Conservation (phyloP, 83 land plant species). For the Picea mariana region DNA sequence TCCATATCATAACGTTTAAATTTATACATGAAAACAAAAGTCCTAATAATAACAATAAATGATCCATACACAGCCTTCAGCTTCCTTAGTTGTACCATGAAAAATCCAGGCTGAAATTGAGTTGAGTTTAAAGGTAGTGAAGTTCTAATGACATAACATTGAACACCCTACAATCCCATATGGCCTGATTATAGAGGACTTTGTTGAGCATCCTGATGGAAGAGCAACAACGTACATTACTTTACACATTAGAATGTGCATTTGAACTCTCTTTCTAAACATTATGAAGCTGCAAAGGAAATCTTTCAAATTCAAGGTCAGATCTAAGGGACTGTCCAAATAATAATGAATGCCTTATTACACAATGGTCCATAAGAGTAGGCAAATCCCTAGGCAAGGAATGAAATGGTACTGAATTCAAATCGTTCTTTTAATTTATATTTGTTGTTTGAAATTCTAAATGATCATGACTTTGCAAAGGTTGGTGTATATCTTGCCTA, state of each 20-base stretch:
- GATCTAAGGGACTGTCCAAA: not conserved
- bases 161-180: not conserved
- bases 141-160: too few relatives aligned
- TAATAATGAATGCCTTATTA: not conserved
- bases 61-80: too few relatives aligned
- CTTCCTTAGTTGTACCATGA: too few relatives aligned
- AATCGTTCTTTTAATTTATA: not conserved
- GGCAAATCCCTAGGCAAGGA: conserved; percentile 1
- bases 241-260: not conserved
- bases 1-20: too few relatives aligned
- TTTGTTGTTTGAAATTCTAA: too few relatives aligned
- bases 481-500: too few relatives aligned
- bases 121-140: too few relatives aligned
- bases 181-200: not conserved
- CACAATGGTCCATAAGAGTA: not conserved
- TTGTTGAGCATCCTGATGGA: conserved; percentile 7
- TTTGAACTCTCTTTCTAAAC: not conserved
- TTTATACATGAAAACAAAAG: too few relatives aligned
- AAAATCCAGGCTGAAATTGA: too few relatives aligned
- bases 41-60: too few relatives aligned
- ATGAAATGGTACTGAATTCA: not conserved
- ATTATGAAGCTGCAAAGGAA: not conserved
- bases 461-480: too few relatives aligned
- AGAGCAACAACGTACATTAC: not conserved
- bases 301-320: not conserved